phyloP scores from a whole-genome alignment of 306 rosid species.

The Delonix regia region DNA sequence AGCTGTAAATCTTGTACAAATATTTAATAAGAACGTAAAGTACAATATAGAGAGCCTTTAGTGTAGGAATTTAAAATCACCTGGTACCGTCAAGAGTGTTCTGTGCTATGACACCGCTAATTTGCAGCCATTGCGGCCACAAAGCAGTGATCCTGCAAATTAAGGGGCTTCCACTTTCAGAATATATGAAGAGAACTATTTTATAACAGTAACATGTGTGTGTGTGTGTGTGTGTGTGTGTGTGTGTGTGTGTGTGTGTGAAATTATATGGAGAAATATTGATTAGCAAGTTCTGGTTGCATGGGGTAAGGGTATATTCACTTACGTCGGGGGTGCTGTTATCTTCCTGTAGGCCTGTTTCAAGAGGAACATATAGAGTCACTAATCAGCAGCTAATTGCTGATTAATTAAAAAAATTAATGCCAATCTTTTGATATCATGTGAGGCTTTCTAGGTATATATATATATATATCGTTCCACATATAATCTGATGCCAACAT shows the following conservation, averaged over 20 bases:
- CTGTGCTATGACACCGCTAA: not conserved
- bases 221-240: not conserved
- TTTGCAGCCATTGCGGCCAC: not conserved
- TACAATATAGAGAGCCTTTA: too few relatives aligned
- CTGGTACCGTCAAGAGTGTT: not conserved
- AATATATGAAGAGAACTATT: not conserved
- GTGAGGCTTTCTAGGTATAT: not conserved
- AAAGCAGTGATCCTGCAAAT: not conserved
- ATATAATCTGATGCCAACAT: not conserved
- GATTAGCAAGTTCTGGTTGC: too few relatives aligned
- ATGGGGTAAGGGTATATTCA: not conserved
- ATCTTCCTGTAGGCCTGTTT: not conserved
- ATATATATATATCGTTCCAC: not conserved
- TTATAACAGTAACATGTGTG: too few relatives aligned
- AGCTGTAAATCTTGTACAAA: too few relatives aligned
- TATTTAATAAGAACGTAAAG: too few relatives aligned
- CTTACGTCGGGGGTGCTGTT: not conserved
- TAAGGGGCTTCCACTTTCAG: not conserved
- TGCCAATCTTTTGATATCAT: not conserved
- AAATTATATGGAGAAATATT: not conserved
- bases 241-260: not conserved
- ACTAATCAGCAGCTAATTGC: not conserved
- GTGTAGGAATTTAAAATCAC: not conserved
- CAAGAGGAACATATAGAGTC: not conserved
- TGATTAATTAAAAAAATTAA: not conserved